Base-by-base conservation (phyloP, 2,329 filamentous ascomycete species). In the Pseudogymnoascus sp. region DNA sequence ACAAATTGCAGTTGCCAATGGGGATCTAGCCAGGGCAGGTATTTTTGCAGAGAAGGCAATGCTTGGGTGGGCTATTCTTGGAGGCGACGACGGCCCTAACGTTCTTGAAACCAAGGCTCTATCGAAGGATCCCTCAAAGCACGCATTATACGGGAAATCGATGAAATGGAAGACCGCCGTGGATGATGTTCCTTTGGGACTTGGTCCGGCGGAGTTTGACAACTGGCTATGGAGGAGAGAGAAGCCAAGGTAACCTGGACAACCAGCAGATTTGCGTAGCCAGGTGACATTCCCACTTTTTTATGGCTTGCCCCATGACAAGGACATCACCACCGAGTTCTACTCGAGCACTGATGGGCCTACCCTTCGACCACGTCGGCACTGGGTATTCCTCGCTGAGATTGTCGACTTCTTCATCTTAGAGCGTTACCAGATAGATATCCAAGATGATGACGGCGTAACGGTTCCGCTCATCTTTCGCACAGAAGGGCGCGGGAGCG, bases 21-120 rank as follows among this genome's bases (percentile, higher is more conserved):
- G 71, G 8, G 73, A 75, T 65, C 62, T 73, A 21, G 72, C 69
- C 31, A 73, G 73, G 65, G 73, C 64, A 64, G 65, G 66, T 6
- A 63, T 73, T 40, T 75, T 75, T 40, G 65, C 64, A 5, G 63
- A 71, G 62, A 64, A 62, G 51, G 69, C 68, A 18, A 62, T 29
- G 39, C 62, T 47, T 67, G 62, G 23, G n/a, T 69, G 66, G 63
- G 62, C 6, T 47, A 12, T 47, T 5, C 21, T 47, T 5, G 6
- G 12, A n/a, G 68, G 68, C 5, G 51, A 54, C 16, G 67, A 70
- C 37, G 65, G 67, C 63, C 31, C 36, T 11, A 5, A 64, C 45
- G 63, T 61, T 6, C 45, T 67, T 12, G 37, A 66, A 23, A 39
- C 66, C 45, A 40, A 23, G 62, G 31, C 47, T 51, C 60, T 70